phyloP scores from a whole-genome alignment of 805 yeast genomes.

The Saturnispora saitoi region DNA sequence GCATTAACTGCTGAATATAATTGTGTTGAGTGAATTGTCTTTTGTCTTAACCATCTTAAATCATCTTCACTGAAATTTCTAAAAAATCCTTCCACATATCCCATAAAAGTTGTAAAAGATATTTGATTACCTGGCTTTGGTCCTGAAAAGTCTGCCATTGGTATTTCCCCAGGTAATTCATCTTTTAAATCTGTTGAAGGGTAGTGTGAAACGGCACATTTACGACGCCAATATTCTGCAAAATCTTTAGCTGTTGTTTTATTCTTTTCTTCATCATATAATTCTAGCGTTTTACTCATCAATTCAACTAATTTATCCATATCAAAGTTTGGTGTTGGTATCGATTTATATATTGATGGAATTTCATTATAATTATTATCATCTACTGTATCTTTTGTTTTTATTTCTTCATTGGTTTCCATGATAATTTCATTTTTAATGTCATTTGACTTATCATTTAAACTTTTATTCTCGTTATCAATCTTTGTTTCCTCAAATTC shows the following conservation, averaged over 20 bases:
- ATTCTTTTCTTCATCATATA: slow-evolving; percentile 40
- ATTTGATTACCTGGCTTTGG: slow-evolving; percentile 86
- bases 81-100: slow-evolving; percentile 80
- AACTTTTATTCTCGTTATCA: not conserved
- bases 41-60: slow-evolving; percentile 57
- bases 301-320: slow-evolving; percentile 18
- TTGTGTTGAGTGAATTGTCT: slow-evolving; percentile 16
- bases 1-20: slow-evolving; percentile 7
- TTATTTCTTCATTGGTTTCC: not conserved
- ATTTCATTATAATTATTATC: slow-evolving; percentile 24
- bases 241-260: slow-evolving; percentile 50
- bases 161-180: slow-evolving; percentile 79
- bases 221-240: slow-evolving; percentile 56
- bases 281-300: slow-evolving; percentile 16
- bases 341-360: slow-evolving; percentile 36
- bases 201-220: slow-evolving; percentile 84
- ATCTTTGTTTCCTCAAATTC: not conserved
- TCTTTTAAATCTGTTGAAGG: slow-evolving; percentile 72
- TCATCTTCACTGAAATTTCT: slow-evolving; percentile 77
- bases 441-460: slow-evolving; percentile 20
- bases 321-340: slow-evolving; percentile 7
- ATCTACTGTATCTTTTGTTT: slow-evolving; percentile 13
- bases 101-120: slow-evolving; percentile 78
- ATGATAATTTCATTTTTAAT: slow-evolving; percentile 11
- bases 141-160: slow-evolving; percentile 76